phyloP scores from a whole-genome alignment of 2,329 filamentous ascomycete genomes.

The Pseudocercospora cruenta region DNA sequence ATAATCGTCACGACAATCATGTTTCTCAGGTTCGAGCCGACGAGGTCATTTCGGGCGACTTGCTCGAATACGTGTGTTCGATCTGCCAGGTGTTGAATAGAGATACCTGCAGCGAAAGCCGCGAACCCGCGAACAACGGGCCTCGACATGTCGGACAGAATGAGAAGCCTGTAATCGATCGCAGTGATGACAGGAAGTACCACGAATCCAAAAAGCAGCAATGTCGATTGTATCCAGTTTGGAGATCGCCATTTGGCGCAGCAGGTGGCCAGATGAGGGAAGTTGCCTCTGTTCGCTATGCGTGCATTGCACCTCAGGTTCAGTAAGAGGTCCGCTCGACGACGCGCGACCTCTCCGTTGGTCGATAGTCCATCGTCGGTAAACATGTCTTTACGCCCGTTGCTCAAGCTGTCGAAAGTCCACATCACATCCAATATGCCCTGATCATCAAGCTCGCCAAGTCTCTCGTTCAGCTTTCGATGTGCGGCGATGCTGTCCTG shows the following conservation, averaged over 20 bases:
- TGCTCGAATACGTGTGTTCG: conserved; percentile 60
- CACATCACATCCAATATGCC: conserved; percentile 50
- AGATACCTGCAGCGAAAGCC: conserved; percentile 26
- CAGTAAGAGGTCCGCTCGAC: conserved; percentile 58
- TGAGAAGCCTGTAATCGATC: conserved; percentile 12
- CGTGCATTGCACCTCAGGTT: conserved; percentile 60
- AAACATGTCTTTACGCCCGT: conserved; percentile 44
- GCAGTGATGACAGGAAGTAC: conserved; percentile 34
- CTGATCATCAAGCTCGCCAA: conserved; percentile 47
- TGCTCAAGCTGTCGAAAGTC: conserved; percentile 56
- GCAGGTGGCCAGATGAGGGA: conserved; percentile 56
- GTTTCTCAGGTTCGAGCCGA: conserved; percentile 41
- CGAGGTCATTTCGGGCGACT: conserved; percentile 46
- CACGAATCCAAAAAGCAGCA: conserved; percentile 39
- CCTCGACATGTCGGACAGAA: conserved; percentile 15
- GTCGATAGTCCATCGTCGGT: conserved; percentile 51
- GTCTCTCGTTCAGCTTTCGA: conserved; percentile 54
- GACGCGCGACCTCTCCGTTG: conserved; percentile 49
- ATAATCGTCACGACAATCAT: conserved; percentile 37
- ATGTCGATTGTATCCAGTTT: conserved; percentile 43
- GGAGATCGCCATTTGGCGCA: conserved; percentile 52
- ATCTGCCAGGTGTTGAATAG: conserved; percentile 54
- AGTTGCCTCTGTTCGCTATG: conserved; percentile 41
- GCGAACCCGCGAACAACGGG: conserved; percentile 18
- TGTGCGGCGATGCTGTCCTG: conserved; percentile 20